phyloP scores from a whole-genome alignment of 768 basidiomycete species.

The Boletus fagicola region DNA sequence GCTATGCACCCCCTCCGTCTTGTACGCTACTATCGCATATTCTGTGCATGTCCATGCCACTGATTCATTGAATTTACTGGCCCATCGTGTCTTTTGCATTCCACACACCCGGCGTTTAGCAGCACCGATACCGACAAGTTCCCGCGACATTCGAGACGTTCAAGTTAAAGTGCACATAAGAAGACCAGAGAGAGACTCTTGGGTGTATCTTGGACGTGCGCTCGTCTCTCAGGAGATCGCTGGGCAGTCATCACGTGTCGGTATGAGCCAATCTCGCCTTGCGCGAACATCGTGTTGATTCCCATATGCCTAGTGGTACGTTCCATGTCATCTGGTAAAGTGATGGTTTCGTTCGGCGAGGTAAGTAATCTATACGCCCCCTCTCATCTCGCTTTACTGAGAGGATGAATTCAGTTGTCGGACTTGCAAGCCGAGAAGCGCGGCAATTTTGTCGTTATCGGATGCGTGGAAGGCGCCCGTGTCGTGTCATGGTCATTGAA shows the following conservation, averaged over 20 bases:
- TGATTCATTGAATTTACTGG: conserved; percentile 6
- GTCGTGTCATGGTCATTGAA: conserved; percentile 87
- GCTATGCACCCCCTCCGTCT: conserved; percentile 14
- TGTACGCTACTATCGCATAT: conserved; percentile 17
- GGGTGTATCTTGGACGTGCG: conserved; percentile 79
- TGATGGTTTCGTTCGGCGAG: conserved; percentile 69
- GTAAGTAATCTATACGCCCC: conserved; percentile 36
- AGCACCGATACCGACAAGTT: conserved; percentile 19
- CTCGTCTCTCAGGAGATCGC: conserved; percentile 70
- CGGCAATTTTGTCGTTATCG: conserved; percentile 84
- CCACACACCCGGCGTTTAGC: conserved; percentile 15
- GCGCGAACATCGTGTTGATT: conserved; percentile 7
- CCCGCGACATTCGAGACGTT: conserved; percentile 71
- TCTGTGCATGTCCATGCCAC: conserved; percentile 1
- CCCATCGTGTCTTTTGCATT: not conserved
- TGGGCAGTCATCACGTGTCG: conserved; percentile 78
- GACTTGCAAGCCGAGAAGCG: conserved; percentile 84
- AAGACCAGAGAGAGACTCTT: conserved; percentile 73
- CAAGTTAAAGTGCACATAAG: conserved; percentile 85
- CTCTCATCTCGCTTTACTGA: not conserved
- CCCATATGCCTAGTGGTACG: conserved; percentile 30
- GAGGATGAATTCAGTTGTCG: conserved; percentile 42
- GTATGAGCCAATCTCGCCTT: conserved; percentile 42
- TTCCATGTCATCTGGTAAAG: conserved; percentile 61
- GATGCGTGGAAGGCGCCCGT: conserved; percentile 67